Evolutionary conservation across 352 stramenopile genomes (phyloP).

Genomic region (Saprolegnia parasitica): DNA sequence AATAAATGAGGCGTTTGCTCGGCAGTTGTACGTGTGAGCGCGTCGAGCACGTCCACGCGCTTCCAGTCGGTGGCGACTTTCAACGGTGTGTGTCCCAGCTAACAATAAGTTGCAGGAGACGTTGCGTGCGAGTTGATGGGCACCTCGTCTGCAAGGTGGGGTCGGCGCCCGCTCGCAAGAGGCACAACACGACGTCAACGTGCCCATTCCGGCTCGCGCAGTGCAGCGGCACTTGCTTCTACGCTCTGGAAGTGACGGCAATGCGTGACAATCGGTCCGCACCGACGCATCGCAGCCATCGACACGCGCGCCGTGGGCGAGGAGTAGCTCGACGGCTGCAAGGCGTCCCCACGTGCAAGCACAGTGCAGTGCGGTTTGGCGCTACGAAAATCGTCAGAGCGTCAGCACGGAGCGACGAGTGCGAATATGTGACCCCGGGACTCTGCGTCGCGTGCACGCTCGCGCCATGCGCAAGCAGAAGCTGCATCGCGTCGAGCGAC

Average conservation of each 20-base stretch:
- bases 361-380: slow-evolving; percentile 47
- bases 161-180: slow-evolving; percentile 36
- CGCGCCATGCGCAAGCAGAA: slow-evolving; percentile 44
- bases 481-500: slow-evolving; percentile 48
- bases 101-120: too few species aligned
- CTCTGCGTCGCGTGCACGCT: slow-evolving; percentile 40
- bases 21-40: not conserved
- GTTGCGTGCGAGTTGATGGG: too few species aligned
- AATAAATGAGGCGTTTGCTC: not conserved
- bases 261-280: not conserved
- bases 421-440: not conserved
- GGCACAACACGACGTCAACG: slow-evolving; percentile 39
- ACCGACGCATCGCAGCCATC: slow-evolving; percentile 43
- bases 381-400: slow-evolving; percentile 30
- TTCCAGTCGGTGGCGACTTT: slow-evolving; percentile 15
- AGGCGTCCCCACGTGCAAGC: slow-evolving; percentile 53
- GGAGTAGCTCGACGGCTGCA: slow-evolving; percentile 40
- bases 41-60: slow-evolving; percentile 6
- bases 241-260: not conserved
- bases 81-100: not conserved
- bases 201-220: slow-evolving; percentile 57
- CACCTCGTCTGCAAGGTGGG: slow-evolving; percentile 49
- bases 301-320: slow-evolving; percentile 35
- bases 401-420: not conserved
- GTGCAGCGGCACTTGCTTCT: slow-evolving; percentile 54